Conservation (phyloP, 768 basidiomycete genomes). For the Fomitopsis pulvina region DNA sequence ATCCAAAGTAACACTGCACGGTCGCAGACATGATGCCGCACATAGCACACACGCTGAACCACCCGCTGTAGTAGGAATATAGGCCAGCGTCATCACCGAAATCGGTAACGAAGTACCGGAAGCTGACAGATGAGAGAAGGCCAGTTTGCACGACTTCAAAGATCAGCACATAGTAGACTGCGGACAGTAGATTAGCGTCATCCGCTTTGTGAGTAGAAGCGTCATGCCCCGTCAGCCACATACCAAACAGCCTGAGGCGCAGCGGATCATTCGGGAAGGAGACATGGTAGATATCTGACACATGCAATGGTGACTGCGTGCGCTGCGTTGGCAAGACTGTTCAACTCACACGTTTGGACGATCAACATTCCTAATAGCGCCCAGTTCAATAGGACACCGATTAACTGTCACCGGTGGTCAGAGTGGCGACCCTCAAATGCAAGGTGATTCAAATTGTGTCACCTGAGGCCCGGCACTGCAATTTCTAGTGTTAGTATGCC, state of each 20-base stretch:
- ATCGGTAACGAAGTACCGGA: conserved; percentile 3
- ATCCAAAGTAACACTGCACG: conserved; percentile 8
- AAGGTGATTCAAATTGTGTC: no score
- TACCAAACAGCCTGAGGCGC: background rate
- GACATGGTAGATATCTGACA: conserved; percentile 5
- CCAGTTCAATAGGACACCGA: no score
- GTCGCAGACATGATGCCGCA: conserved; percentile 3
- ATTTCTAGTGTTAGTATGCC: no score
- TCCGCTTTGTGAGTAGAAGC: background rate
- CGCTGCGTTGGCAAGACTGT: no score
- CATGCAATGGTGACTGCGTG: no score
- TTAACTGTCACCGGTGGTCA: no score
- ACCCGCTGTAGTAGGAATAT: conserved; percentile 3
- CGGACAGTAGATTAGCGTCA: background rate
- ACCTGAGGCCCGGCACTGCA: no score
- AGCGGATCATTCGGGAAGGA: conserved; percentile 3
- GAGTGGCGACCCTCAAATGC: no score
- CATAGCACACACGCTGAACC: conserved; percentile 12
- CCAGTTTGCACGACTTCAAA: conserved; percentile 11
- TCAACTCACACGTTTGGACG: no score
- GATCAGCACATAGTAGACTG: conserved; percentile 7
- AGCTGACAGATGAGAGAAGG: conserved; percentile 6
- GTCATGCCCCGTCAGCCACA: background rate
- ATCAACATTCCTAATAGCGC: no score
- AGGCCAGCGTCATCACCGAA: conserved; percentile 1